Percentiles rank a stretch among this genome's conserved stretches.
phyloP scores from a whole-genome alignment of 2,329 filamentous ascomycete genomes.

The Colletotrichum spaethianum region DNA sequence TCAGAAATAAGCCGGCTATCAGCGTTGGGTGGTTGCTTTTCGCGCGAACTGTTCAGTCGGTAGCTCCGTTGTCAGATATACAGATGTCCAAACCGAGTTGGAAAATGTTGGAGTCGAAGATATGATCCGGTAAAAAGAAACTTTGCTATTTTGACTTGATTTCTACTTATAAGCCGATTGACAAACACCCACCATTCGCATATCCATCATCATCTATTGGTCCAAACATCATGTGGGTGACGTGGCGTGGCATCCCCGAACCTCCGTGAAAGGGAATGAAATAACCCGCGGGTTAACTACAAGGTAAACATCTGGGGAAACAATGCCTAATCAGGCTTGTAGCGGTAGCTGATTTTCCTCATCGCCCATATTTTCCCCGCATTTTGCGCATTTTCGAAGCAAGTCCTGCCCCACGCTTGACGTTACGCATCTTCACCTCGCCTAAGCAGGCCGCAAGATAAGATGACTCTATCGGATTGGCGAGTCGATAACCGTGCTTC shows the following conservation, averaged over 20 bases:
- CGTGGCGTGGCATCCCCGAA: conserved; percentile 1
- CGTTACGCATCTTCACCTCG: conserved; percentile 4
- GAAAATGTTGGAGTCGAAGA: not conserved
- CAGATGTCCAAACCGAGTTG: not conserved
- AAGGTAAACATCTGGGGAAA: conserved; percentile 1
- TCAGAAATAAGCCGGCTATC: no score
- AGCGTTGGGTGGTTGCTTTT: not conserved
- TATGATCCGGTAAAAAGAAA: not conserved
- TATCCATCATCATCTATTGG: not conserved
- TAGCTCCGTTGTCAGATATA: not conserved
- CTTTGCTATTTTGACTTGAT: not conserved
- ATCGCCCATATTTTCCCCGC: conserved; percentile 8
- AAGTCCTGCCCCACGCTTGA: conserved; percentile 22
- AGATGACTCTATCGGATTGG: not conserved
- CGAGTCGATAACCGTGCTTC: not conserved
- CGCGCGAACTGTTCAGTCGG: not conserved
- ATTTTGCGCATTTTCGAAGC: conserved; percentile 12
- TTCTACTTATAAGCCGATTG: not conserved
- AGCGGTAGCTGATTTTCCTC: not conserved
- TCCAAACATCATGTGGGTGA: not conserved
- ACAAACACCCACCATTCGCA: not conserved
- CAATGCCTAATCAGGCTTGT: conserved; percentile 6
- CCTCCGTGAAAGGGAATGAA: conserved; percentile 13
- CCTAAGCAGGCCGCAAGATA: not conserved
- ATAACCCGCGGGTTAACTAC: conserved; percentile 24